Percentiles rank a stretch among this genome's conserved stretches.
Evolutionary conservation across 2,329 filamentous ascomycete genomes (phyloP).

Genomic region (Fusarium oligoseptatum): DNA sequence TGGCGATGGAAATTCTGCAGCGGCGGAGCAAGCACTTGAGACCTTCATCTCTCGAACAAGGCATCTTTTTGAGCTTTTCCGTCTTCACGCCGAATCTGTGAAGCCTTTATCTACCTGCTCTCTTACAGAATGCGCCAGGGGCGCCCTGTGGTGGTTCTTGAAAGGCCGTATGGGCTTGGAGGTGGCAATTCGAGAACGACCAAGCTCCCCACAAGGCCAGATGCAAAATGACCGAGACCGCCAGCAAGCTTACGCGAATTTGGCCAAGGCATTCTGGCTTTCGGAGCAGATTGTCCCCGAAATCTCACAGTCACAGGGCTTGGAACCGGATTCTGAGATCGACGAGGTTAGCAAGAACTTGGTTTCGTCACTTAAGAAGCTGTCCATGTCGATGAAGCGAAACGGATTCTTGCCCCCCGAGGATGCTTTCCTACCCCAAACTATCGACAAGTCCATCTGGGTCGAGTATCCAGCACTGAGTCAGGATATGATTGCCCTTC

Average conservation of each 20-base stretch:
- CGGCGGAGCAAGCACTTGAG: slow-evolving; percentile 75
- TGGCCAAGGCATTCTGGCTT: slow-evolving; percentile 92
- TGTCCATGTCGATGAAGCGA: slow-evolving; percentile 85
- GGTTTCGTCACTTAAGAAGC: slow-evolving; percentile 75
- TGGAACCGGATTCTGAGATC: slow-evolving; percentile 60
- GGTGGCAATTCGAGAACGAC: slow-evolving; percentile 74
- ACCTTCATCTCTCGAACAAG: slow-evolving; percentile 79
- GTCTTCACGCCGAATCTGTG: slow-evolving; percentile 80
- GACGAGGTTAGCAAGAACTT: slow-evolving; percentile 69
- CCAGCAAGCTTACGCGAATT: slow-evolving; percentile 86
- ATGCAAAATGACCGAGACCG: slow-evolving; percentile 67
- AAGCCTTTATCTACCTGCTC: slow-evolving; percentile 74
- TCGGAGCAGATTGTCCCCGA: slow-evolving; percentile 67
- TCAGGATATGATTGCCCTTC: slow-evolving; percentile 77
- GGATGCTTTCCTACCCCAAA: slow-evolving; percentile 77
- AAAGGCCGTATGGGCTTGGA: slow-evolving; percentile 84
- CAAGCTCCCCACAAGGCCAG: slow-evolving; percentile 63
- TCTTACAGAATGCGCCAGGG: slow-evolving; percentile 77
- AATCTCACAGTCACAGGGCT: slow-evolving; percentile 58
- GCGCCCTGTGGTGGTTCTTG: slow-evolving; percentile 90
- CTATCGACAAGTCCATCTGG: slow-evolving; percentile 87
- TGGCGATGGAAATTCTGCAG: slow-evolving; percentile 57
- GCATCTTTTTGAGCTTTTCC: slow-evolving; percentile 82
- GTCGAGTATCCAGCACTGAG: slow-evolving; percentile 80
- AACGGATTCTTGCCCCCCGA: slow-evolving; percentile 83